Percentiles rank a stretch among this genome's conserved stretches.
phyloP scores from a whole-genome alignment of 495 filamentous ascomycete genomes.

The Saxophila tyrrhenica region DNA sequence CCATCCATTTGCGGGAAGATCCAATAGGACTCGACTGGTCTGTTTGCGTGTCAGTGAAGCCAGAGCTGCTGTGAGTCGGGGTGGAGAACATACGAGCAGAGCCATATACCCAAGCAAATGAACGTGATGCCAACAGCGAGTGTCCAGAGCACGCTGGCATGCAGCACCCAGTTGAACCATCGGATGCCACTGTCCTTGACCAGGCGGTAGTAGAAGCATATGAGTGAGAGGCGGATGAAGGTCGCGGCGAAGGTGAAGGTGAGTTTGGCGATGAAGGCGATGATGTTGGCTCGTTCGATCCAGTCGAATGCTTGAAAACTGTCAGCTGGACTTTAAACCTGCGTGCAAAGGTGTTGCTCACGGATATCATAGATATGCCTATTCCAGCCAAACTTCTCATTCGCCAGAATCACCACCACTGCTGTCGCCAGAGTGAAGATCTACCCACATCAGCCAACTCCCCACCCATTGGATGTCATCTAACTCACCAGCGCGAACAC shows the following conservation, averaged over 20 bases:
- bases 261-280: conserved; percentile 42
- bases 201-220: conserved; percentile 47
- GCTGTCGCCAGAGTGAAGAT: conserved; percentile 24
- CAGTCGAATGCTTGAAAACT: not conserved
- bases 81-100: conserved; percentile 43
- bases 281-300: conserved; percentile 26
- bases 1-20: conserved; percentile 28
- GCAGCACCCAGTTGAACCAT: conserved; percentile 34
- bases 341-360: conserved; percentile 12
- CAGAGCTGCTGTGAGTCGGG: too few relatives aligned
- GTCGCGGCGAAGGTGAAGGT: conserved; percentile 42
- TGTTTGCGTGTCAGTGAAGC: conserved; percentile 1
- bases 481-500: conserved; percentile 20
- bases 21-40: conserved; percentile 47
- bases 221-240: conserved; percentile 46
- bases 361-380: conserved; percentile 46
- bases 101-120: conserved; percentile 41
- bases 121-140: conserved; percentile 36
- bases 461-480: not conserved
- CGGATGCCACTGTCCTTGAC: conserved; percentile 30
- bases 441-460: conserved; percentile 2
- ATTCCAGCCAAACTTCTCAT: conserved; percentile 39
- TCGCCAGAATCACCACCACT: conserved; percentile 23
- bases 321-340: not conserved
- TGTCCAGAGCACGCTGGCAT: conserved; percentile 38